A percentile compares a stretch with the other conserved stretches of the same genome.
Evolutionary conservation across 805 yeast species (phyloP).

Genomic region (Yarrowia phangngaensis): DNA sequence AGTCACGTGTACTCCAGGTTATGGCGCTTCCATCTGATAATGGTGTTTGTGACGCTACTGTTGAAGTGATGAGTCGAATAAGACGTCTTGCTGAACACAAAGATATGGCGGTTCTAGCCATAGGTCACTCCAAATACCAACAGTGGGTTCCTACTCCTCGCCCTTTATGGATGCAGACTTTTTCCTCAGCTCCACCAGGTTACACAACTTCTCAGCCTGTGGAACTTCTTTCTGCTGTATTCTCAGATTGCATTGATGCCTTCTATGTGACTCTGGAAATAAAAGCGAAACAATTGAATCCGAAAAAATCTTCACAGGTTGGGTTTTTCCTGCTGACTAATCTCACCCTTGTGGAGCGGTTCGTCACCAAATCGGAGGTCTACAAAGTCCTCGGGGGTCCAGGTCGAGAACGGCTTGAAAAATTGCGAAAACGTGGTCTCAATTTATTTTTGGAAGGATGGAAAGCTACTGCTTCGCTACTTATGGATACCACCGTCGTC

Average conservation of each 20-base stretch:
- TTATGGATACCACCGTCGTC: slow-evolving; percentile 76
- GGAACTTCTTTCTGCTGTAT: slow-evolving; percentile 58
- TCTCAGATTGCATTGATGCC: slow-evolving; percentile 75
- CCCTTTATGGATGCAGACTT: slow-evolving; percentile 51
- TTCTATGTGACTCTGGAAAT: slow-evolving; percentile 62
- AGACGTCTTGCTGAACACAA: slow-evolving; percentile 61
- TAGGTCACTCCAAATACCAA: slow-evolving; percentile 54
- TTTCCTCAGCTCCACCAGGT: slow-evolving; percentile 49
- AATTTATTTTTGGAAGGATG: slow-evolving; percentile 68
- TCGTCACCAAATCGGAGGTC: slow-evolving; percentile 48
- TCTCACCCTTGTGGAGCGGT: slow-evolving; percentile 68
- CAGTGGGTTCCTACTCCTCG: slow-evolving; percentile 62
- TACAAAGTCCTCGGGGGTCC: slow-evolving; percentile 50
- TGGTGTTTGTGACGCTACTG: slow-evolving; percentile 66
- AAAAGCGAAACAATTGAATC: slow-evolving; percentile 45
- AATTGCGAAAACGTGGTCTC: slow-evolving; percentile 67
- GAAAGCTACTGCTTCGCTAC: slow-evolving; percentile 70
- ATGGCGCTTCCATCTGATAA: slow-evolving; percentile 58
- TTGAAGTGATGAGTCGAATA: slow-evolving; percentile 66
- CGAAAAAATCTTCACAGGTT: slow-evolving; percentile 41
- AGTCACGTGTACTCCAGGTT: slow-evolving; percentile 46
- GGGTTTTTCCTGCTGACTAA: slow-evolving; percentile 73
- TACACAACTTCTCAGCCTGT: slow-evolving; percentile 45
- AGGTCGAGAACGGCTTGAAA: slow-evolving; percentile 62
- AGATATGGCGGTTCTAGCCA: slow-evolving; percentile 50